phyloP scores from a whole-genome alignment of 148 eudicot genomes.

The Pharnaceum exiguum region DNA sequence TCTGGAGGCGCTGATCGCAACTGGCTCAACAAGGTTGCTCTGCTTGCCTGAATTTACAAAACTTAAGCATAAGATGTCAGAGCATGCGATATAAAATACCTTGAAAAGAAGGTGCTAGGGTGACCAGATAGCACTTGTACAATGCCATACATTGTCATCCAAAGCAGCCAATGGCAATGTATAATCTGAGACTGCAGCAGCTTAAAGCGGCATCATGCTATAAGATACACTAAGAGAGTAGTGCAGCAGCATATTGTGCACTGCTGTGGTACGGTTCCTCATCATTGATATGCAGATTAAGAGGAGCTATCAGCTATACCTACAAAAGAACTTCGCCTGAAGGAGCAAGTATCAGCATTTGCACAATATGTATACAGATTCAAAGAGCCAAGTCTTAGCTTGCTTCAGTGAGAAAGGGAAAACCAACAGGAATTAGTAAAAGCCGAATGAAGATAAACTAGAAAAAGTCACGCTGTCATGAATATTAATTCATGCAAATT shows the following conservation, averaged over 20 bases:
- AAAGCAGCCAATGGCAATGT: constrained; percentile 47
- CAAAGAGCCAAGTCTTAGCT: too few relatives aligned
- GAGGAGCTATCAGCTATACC: constrained; percentile 52
- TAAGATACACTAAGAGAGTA: constrained; percentile 83
- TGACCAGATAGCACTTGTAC: constrained; percentile 69
- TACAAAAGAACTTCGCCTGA: constrained; percentile 28
- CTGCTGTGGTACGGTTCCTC: constrained; percentile 72
- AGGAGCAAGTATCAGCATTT: too few relatives aligned
- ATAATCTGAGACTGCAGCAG: constrained; percentile 40
- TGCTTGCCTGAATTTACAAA: constrained; percentile 34
- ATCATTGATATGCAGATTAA: constrained; percentile 52
- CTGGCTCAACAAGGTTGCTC: constrained; percentile 48
- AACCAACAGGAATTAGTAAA: too few relatives aligned
- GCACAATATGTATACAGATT: too few relatives aligned
- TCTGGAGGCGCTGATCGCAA: constrained; percentile 75
- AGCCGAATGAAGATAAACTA: too few relatives aligned
- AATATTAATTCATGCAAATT: too few relatives aligned
- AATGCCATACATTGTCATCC: constrained; percentile 46
- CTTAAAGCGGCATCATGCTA: constrained; percentile 65
- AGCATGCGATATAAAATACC: constrained; percentile 36
- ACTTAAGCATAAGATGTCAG: neutral
- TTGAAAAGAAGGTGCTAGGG: constrained; percentile 50
- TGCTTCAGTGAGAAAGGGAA: too few relatives aligned
- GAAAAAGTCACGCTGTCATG: too few relatives aligned
- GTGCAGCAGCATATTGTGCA: constrained; percentile 90